Percentiles rank a stretch among this genome's conserved stretches.
These are phyloP conservation scores for Pyrenophora graminea DNA, from an alignment of 2,329 filamentous ascomycete species.

Conservation along the genomic window DNA sequence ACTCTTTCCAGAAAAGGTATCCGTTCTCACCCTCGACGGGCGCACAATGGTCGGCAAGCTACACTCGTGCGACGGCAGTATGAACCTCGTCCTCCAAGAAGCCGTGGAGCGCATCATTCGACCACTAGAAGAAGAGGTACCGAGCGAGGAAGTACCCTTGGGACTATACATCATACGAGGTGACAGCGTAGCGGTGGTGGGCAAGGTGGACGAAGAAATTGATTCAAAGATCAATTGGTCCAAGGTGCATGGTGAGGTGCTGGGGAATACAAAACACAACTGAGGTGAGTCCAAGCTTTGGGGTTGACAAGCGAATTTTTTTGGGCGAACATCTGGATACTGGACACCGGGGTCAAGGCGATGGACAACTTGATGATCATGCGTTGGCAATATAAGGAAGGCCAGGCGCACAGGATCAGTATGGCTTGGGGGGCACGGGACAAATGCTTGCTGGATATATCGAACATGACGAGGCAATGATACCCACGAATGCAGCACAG, in stretches of 20 bases:
- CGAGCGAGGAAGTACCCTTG: slow-evolving; percentile 77
- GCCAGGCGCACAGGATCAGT: background rate
- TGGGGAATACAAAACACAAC: slow-evolving; percentile 80
- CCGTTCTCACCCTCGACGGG: slow-evolving; percentile 90
- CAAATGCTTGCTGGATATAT: slow-evolving; percentile 3
- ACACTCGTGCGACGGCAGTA: slow-evolving; percentile 84
- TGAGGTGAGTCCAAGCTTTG: slow-evolving; percentile 18
- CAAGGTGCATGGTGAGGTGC: slow-evolving; percentile 81
- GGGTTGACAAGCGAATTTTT: background rate
- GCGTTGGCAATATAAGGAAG: background rate
- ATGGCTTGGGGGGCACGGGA: background rate
- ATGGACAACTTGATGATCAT: too few relatives aligned
- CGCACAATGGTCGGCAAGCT: slow-evolving; percentile 77
- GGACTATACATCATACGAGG: slow-evolving; percentile 91
- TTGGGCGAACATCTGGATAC: background rate
- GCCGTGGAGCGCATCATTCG: slow-evolving; percentile 91
- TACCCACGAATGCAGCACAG: slow-evolving; percentile 21
- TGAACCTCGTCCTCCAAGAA: slow-evolving; percentile 84
- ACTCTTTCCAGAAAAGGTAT: slow-evolving; percentile 73
- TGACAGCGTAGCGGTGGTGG: slow-evolving; percentile 90
- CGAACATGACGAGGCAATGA: slow-evolving; percentile 10
- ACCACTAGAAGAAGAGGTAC: slow-evolving; percentile 78
- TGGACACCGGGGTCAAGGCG: too few relatives aligned
- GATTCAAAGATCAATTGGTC: slow-evolving; percentile 92
- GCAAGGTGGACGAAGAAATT: slow-evolving; percentile 84